Conservation (phyloP, 768 basidiomycete genomes). For the Amanita molliuscula region DNA sequence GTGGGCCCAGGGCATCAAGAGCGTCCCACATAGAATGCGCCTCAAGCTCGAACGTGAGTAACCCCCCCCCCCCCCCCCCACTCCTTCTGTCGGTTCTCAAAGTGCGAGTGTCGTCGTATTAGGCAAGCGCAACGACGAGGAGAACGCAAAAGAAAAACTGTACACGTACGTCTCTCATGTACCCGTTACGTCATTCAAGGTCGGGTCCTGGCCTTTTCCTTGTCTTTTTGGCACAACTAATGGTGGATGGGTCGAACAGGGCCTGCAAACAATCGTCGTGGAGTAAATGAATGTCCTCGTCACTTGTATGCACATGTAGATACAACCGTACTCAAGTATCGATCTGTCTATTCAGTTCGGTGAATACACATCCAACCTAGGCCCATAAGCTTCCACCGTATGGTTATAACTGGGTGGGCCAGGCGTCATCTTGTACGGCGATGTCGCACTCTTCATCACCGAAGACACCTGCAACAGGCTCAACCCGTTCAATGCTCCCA, state of each 20-base stretch:
- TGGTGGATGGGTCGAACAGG: not conserved
- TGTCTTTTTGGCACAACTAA: not conserved
- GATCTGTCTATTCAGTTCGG: not conserved
- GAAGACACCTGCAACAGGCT: constrained; percentile 17
- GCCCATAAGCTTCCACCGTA: constrained; percentile 3
- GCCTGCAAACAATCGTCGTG: constrained; percentile 1
- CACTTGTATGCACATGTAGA: not conserved
- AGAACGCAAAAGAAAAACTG: constrained; percentile 97
- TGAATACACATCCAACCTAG: constrained; percentile 2
- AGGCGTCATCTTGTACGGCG: constrained; percentile 17
- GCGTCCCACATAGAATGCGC: constrained; percentile 83
- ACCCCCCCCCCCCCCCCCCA: not conserved
- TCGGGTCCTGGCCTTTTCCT: constrained; percentile 20
- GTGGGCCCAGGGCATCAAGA: constrained; percentile 92
- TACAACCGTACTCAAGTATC: not conserved
- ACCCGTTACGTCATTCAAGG: constrained; percentile 77
- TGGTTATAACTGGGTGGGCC: constrained; percentile 17
- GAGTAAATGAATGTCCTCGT: not conserved
- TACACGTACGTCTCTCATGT: constrained; percentile 86
- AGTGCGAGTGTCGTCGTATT: constrained; percentile 4
- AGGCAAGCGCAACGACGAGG: constrained; percentile 99
- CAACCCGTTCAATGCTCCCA: constrained; percentile 7
- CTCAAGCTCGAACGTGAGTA: constrained; percentile 83
- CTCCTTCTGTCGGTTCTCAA: not conserved
- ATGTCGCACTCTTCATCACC: constrained; percentile 20